Percentiles rank a stretch among this genome's conserved stretches.
phyloP scores from a whole-genome alignment of 2,329 filamentous ascomycete species.

The Tolypocladium album region DNA sequence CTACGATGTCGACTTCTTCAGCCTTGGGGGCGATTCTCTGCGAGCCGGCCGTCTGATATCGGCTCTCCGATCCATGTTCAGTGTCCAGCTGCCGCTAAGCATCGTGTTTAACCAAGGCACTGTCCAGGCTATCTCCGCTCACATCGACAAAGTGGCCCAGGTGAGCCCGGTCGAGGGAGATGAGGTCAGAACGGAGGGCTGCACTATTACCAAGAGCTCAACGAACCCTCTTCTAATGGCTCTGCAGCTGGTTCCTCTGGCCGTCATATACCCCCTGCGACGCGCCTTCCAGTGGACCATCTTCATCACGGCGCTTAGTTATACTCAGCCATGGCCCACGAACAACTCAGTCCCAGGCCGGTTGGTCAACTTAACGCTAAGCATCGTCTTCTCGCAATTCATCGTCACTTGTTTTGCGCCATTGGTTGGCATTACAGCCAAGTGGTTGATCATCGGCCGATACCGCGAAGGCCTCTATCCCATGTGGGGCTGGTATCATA shows the following conservation, averaged over 20 bases:
- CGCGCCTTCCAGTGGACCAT: constrained; percentile 40
- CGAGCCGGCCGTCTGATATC: constrained; percentile 41
- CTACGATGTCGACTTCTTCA: constrained; percentile 36
- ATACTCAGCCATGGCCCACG: constrained; percentile 27
- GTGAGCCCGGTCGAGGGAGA: neutral
- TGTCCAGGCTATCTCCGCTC: constrained; percentile 25
- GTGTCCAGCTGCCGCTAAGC: constrained; percentile 37
- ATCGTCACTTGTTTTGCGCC: constrained; percentile 29
- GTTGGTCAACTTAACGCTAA: constrained; percentile 34
- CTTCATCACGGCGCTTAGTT: constrained; percentile 36
- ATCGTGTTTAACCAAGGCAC: constrained; percentile 38
- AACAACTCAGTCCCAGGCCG: constrained; percentile 29
- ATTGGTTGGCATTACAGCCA: constrained; percentile 35
- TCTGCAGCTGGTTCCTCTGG: constrained; percentile 38
- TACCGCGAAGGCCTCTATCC: constrained; percentile 43
- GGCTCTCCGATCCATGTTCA: constrained; percentile 35
- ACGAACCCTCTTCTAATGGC: constrained; percentile 36
- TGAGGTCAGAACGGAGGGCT: constrained; percentile 17
- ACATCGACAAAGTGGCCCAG: constrained; percentile 22
- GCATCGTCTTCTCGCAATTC: constrained; percentile 30
- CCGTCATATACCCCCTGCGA: constrained; percentile 38
- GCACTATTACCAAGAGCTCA: constrained; percentile 32
- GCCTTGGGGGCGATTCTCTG: constrained; percentile 42
- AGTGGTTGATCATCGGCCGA: constrained; percentile 44
- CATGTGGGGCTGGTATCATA: constrained; percentile 50